phyloP scores from a whole-genome alignment of 2,329 filamentous ascomycete genomes.

The Capronia coronata region DNA sequence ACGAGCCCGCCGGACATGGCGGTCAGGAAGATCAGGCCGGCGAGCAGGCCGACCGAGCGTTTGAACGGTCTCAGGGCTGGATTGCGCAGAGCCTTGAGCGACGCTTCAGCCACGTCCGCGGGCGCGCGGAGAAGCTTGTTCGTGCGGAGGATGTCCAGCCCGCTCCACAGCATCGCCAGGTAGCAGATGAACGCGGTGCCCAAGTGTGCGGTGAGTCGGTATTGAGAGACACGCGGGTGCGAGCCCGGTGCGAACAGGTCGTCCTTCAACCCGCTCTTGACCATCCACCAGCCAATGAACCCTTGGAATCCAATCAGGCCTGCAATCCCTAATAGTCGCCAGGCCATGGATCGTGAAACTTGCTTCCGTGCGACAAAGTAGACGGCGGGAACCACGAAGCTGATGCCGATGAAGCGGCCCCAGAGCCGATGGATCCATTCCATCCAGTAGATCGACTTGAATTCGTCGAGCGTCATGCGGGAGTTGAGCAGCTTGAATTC shows the following conservation, averaged over 20 bases:
- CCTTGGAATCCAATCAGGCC: slow-evolving; percentile 90
- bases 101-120: slow-evolving; percentile 54
- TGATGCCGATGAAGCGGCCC: slow-evolving; percentile 84
- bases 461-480: slow-evolving; percentile 85
- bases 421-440: slow-evolving; percentile 95
- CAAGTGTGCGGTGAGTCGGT: slow-evolving; percentile 82
- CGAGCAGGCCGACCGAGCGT: slow-evolving; percentile 62
- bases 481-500: slow-evolving; percentile 91
- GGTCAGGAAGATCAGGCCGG: slow-evolving; percentile 74
- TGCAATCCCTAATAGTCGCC: slow-evolving; percentile 73
- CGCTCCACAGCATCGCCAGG: slow-evolving; percentile 86
- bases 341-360: slow-evolving; percentile 71
- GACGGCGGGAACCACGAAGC: slow-evolving; percentile 77
- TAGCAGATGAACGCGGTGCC: slow-evolving; percentile 90
- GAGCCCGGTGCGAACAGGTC: slow-evolving; percentile 87
- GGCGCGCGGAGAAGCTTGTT: slow-evolving; percentile 56
- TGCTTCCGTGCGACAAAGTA: slow-evolving; percentile 79
- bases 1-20: slow-evolving; percentile 92
- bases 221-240: slow-evolving; percentile 89
- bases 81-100: slow-evolving; percentile 56
- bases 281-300: slow-evolving; percentile 99
- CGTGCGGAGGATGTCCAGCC: slow-evolving; percentile 73
- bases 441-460: slow-evolving; percentile 99
- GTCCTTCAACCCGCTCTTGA: slow-evolving; percentile 90
- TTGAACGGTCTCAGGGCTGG: slow-evolving; percentile 69